Percentiles rank a stretch among this genome's conserved stretches.
These are phyloP conservation scores for Fibroporia radiculosa DNA, from an alignment of 768 basidiomycete genomes.

Conservation along the genomic window DNA sequence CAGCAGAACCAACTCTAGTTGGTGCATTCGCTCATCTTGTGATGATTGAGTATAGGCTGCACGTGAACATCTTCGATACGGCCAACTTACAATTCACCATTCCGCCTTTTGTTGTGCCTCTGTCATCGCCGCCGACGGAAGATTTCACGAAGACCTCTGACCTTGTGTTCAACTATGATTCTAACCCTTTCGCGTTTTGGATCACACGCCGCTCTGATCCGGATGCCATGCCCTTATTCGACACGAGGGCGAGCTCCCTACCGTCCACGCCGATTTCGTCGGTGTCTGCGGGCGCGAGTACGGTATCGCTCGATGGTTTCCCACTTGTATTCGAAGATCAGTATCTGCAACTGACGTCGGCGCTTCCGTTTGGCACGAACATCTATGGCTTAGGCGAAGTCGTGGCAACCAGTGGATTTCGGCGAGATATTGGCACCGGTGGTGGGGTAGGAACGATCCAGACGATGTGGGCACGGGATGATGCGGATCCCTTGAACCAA, in stretches of 20 bases:
- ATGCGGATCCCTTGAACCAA: constrained; percentile 54
- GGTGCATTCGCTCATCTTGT: background rate
- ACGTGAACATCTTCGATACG: constrained; percentile 61
- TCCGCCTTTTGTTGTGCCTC: constrained; percentile 41
- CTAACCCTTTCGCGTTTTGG: constrained; percentile 72
- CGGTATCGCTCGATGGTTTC: constrained; percentile 54
- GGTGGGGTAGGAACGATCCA: constrained; percentile 51
- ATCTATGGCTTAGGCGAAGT: constrained; percentile 77
- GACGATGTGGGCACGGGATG: constrained; percentile 61
- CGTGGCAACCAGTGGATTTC: constrained; percentile 59
- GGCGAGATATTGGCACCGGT: constrained; percentile 47
- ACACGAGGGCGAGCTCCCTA: constrained; percentile 57
- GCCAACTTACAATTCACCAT: constrained; percentile 57
- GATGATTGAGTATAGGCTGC: constrained; percentile 35
- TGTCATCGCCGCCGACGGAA: constrained; percentile 29
- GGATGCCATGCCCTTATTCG: constrained; percentile 50
- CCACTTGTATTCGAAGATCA: constrained; percentile 74
- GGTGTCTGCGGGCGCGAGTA: constrained; percentile 40
- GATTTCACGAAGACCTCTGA: constrained; percentile 41
- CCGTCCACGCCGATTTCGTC: constrained; percentile 54
- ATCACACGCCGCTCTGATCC: constrained; percentile 61
- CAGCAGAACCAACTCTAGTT: too few relatives aligned
- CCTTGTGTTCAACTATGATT: constrained; percentile 59
- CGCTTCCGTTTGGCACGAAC: constrained; percentile 58
- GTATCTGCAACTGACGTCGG: constrained; percentile 68